These are phyloP conservation scores for Arabidopsis suecica DNA, from an alignment of 345 rosid species.

Conservation along the genomic window DNA sequence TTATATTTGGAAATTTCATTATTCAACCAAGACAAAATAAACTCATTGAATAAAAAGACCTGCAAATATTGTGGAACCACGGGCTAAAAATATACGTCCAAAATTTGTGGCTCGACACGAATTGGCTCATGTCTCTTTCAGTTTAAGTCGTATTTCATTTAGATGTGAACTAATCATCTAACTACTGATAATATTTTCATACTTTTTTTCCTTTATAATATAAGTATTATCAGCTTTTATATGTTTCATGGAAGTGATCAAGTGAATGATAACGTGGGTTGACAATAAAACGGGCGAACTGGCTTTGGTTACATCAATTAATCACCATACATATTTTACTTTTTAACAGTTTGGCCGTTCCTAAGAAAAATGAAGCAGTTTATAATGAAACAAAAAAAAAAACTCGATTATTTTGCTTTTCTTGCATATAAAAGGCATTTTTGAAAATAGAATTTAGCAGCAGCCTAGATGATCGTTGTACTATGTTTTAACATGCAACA, in stretches of 20 bases:
- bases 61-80: conserved; percentile 20
- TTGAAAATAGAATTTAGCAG: background rate
- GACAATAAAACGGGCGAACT: background rate
- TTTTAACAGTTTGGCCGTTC: no score
- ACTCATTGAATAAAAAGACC: background rate
- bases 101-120: conserved; percentile 44
- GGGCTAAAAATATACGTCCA: conserved; percentile 19
- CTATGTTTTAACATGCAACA: conserved; percentile 15
- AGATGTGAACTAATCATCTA: conserved; percentile 42
- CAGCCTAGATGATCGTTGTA: conserved; percentile 4
- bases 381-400: no score
- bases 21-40: background rate
- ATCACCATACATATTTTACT: background rate
- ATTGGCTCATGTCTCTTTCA: conserved; percentile 37
- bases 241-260: background rate
- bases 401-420: no score
- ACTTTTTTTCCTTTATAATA: background rate
- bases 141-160: conserved; percentile 33
- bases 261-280: background rate
- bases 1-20: background rate
- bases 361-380: no score
- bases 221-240: background rate
- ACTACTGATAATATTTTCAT: conserved; percentile 24
- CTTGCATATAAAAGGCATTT: background rate
- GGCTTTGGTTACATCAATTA: background rate